Conservation (phyloP, 2,329 filamentous ascomycete genomes). For the Xylariaceae sp. region DNA sequence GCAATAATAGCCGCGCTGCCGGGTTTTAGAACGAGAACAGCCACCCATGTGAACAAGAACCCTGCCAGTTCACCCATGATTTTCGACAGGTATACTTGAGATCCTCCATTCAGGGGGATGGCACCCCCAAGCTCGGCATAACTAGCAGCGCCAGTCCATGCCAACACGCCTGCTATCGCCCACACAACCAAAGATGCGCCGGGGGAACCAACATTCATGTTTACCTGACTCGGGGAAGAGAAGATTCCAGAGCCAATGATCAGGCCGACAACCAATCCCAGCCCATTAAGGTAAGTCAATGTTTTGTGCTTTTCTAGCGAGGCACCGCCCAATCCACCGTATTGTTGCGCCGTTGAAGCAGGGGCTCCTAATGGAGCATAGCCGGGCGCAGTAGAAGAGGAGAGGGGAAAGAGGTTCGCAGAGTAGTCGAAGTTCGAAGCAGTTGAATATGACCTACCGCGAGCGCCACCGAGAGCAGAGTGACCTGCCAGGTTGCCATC, state of each 20-base stretch:
- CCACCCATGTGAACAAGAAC: constrained; percentile 95
- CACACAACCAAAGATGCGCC: constrained; percentile 89
- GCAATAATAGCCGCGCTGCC: constrained; percentile 90
- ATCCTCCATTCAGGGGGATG: constrained; percentile 90
- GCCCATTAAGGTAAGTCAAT: constrained; percentile 86
- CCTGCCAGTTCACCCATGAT: constrained; percentile 92
- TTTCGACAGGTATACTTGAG: constrained; percentile 91
- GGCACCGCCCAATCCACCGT: constrained; percentile 62
- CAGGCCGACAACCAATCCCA: constrained; percentile 84
- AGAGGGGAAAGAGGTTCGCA: constrained; percentile 87
- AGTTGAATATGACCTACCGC: constrained; percentile 75
- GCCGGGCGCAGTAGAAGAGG: constrained; percentile 65
- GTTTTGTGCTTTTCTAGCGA: constrained; percentile 94
- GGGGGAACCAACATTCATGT: constrained; percentile 83
- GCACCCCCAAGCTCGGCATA: constrained; percentile 95
- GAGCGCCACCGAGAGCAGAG: constrained; percentile 38
- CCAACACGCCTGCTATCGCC: constrained; percentile 83
- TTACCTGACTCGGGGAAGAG: constrained; percentile 89
- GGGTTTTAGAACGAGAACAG: constrained; percentile 89
- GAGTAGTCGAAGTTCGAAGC: constrained; percentile 94
- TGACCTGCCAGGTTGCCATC: constrained; percentile 50
- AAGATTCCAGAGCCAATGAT: constrained; percentile 98
- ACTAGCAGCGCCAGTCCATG: constrained; percentile 92
- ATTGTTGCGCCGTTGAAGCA: constrained; percentile 47
- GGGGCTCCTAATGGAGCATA: constrained; percentile 86